Evolutionary conservation across 2,329 filamentous ascomycete genomes (phyloP).

Genomic region (Xylariomycetidae sp.): DNA sequence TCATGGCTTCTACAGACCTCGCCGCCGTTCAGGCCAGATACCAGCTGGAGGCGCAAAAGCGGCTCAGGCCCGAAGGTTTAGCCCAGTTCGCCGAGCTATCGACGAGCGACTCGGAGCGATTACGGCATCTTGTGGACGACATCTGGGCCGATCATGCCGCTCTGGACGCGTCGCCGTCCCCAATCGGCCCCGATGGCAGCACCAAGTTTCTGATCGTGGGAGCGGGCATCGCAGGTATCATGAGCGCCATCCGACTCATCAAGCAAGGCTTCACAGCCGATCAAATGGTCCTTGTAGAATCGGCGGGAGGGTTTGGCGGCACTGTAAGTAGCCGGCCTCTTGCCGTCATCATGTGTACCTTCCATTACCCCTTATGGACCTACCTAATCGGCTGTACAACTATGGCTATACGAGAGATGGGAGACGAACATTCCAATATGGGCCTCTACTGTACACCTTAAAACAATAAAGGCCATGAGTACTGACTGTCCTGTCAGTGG

Average conservation of each 20-base stretch:
- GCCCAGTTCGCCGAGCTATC: conserved; percentile 18
- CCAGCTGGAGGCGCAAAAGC: conserved; percentile 22
- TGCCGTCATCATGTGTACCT: too few relatives aligned
- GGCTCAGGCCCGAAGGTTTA: conserved; percentile 21
- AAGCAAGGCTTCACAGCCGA: conserved; percentile 29
- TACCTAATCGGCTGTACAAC: too few relatives aligned
- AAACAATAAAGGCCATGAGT: too few relatives aligned
- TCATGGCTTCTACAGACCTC: neutral
- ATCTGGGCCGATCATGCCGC: conserved; percentile 25
- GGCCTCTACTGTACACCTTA: too few relatives aligned
- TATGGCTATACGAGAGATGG: too few relatives aligned
- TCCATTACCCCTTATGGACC: too few relatives aligned
- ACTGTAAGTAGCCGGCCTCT: too few relatives aligned
- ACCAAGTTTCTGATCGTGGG: conserved; percentile 26
- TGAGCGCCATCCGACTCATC: conserved; percentile 26
- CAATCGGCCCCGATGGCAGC: conserved; percentile 16
- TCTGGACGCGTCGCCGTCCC: conserved; percentile 19
- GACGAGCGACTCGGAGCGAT: conserved; percentile 19
- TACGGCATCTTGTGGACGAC: conserved; percentile 25
- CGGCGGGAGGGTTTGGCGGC: conserved; percentile 41
- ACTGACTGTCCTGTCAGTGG: too few relatives aligned
- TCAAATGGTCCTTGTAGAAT: conserved; percentile 38
- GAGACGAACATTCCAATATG: too few relatives aligned
- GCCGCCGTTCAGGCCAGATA: neutral
- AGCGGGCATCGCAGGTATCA: conserved; percentile 21